Evolutionary conservation across 2,329 filamentous ascomycete genomes (phyloP).

Genomic region (Cladosporium halotolerans): DNA sequence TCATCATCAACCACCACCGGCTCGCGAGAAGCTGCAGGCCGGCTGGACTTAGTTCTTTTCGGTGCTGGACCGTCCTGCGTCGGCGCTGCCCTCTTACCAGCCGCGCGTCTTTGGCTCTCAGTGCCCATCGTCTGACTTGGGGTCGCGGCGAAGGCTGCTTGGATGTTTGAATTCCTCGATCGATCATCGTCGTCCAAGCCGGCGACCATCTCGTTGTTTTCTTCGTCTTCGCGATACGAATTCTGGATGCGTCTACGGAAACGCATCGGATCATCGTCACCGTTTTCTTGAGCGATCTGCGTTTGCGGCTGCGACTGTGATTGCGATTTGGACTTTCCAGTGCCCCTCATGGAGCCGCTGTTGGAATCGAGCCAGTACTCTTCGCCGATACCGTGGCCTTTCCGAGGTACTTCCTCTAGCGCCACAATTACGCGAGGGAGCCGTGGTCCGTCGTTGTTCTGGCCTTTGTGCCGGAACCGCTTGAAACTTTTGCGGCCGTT

Average conservation of each 20-base stretch:
- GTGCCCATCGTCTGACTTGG: conserved; percentile 19
- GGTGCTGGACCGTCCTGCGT: conserved; percentile 18
- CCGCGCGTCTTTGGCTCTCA: conserved; percentile 17
- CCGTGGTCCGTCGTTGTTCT: conserved; percentile 40
- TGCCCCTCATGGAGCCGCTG: conserved; percentile 16
- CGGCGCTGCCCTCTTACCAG: conserved; percentile 24
- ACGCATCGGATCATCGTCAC: conserved; percentile 19
- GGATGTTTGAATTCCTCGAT: conserved; percentile 12
- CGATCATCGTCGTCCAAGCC: conserved; percentile 12
- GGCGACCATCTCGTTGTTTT: conserved; percentile 16
- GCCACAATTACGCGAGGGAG: conserved; percentile 59
- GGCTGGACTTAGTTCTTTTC: conserved; percentile 24
- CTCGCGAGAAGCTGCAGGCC: conserved; percentile 19
- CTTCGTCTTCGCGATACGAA: conserved; percentile 25
- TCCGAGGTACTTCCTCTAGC: conserved; percentile 64
- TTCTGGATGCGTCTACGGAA: conserved; percentile 27
- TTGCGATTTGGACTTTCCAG: conserved; percentile 19
- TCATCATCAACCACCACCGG: conserved; percentile 34
- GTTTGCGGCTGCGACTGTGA: conserved; percentile 10
- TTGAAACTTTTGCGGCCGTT: conserved; percentile 97
- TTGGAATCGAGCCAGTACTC: conserved; percentile 59
- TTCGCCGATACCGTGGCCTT: conserved; percentile 67
- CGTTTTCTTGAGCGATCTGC: conserved; percentile 12
- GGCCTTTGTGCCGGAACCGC: conserved; percentile 61
- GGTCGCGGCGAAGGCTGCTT: conserved; percentile 1